Conservation (phyloP, 108 stramenopile genomes). For the Cyclotella cryptica region DNA sequence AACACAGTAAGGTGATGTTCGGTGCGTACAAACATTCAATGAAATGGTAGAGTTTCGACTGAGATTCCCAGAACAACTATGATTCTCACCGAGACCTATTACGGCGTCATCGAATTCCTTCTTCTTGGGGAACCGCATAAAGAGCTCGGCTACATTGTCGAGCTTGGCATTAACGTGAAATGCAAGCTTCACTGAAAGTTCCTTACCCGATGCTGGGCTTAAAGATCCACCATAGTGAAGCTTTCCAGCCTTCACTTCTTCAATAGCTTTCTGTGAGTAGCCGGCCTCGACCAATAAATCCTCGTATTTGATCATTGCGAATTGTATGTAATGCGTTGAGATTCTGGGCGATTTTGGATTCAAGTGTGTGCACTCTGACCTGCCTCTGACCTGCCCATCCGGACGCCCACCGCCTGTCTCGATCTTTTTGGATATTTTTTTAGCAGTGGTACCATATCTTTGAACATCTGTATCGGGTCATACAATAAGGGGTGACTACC, state of each 20-base stretch:
- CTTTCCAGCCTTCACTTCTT: constrained; percentile 43
- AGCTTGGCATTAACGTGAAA: constrained; percentile 52
- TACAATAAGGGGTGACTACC: no score
- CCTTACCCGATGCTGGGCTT: constrained; percentile 47
- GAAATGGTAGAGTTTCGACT: not conserved
- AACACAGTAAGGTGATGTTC: not conserved
- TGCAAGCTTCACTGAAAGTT: constrained; percentile 57
- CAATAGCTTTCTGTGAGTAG: constrained; percentile 41
- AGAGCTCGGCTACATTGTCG: constrained; percentile 41
- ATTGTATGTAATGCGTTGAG: no score
- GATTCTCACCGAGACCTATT: constrained; percentile 39
- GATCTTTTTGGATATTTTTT: no score
- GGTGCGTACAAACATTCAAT: not conserved
- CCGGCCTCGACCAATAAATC: constrained; percentile 54
- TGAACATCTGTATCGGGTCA: no score
- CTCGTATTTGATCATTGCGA: constrained; percentile 30
- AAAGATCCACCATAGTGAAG: constrained; percentile 53
- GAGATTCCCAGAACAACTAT: not conserved
- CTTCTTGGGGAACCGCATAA: constrained; percentile 22
- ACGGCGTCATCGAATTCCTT: constrained; percentile 61
- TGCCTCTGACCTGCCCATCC: no score
- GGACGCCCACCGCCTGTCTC: no score
- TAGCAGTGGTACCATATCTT: no score
- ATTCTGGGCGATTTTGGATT: no score
- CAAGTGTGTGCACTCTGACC: no score